Base-by-base conservation (phyloP, 306 rosid species). In the Cicer pinnatifidum region DNA sequence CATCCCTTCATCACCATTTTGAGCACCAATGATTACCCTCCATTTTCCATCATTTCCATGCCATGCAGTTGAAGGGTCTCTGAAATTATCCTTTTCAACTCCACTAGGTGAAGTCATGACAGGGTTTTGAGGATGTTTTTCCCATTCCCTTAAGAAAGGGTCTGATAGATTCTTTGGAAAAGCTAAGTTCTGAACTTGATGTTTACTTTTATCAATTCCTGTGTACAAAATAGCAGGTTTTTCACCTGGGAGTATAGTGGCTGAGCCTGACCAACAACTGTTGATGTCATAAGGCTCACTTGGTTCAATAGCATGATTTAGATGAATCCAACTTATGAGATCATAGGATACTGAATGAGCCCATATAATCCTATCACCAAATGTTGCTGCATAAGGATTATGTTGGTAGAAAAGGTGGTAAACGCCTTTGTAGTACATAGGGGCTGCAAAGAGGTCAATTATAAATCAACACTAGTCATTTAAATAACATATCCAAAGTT, bases 41-140 rank as follows among this genome's bases (percentile, higher is more conserved):
- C 90, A 88, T 56, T 72, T 65, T 71, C 81, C 73, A 59, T 86
- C 87, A 1, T 62, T 67, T 69, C 88, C 90, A 4, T 57, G 62
- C 92, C 92, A 88, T 80, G 88, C 85, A 81, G 88, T 88, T 23
- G 90, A 82, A 39, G 92, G 92, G 83, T 88, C 92, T 79, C 92
- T 80, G 50, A 86, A 88, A 15, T 84, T 67, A 45, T 37, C 2
- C n/a, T 41, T 52, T 15, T 83, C 89, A 46, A 82, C 82, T 23
- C 72, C 85, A 54, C 3, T 66, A 1, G 82, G 82, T 20, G 90
- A 81, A 28, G 65, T 69, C 67, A 88, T 76, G 4, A 88, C 66
- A 46, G 92, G 92, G 38, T 88, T 88, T 7, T 65, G 80, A 78
- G 90, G 66, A 33, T 75, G 61, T 78, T 88, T 88, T 11, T 45